phyloP scores from a whole-genome alignment of 2,329 filamentous ascomycete genomes.

The Microsporum audouinii region DNA sequence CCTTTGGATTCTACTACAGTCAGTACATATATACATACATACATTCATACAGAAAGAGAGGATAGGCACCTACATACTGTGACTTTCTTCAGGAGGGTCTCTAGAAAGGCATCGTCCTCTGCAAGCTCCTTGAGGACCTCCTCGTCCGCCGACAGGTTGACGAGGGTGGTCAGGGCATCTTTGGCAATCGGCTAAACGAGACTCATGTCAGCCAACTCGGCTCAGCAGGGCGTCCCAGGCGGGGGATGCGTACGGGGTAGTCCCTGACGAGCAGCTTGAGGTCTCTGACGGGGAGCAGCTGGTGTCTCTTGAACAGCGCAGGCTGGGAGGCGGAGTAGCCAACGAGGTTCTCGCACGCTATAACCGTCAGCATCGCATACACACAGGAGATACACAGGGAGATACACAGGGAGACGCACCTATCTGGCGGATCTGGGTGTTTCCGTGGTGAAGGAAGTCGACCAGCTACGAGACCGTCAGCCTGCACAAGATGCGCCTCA shows the following conservation, averaged over 20 bases:
- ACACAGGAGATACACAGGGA: neutral
- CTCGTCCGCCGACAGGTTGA: conserved; percentile 76
- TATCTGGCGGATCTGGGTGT: conserved; percentile 76
- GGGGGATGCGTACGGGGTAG: conserved; percentile 52
- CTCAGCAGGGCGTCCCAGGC: neutral
- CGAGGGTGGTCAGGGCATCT: conserved; percentile 64
- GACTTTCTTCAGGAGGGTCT: conserved; percentile 59
- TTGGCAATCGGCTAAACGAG: conserved; percentile 66
- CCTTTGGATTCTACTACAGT: conserved; percentile 39
- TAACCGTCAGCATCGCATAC: neutral
- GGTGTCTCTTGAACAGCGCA: conserved; percentile 69
- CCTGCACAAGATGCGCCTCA: conserved; percentile 8
- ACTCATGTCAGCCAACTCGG: conserved; percentile 1
- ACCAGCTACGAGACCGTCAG: conserved; percentile 53
- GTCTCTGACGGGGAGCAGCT: conserved; percentile 69
- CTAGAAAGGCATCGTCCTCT: conserved; percentile 69
- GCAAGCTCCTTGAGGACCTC: conserved; percentile 63
- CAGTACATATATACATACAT: neutral
- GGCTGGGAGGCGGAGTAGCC: conserved; percentile 69
- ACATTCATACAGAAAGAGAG: neutral
- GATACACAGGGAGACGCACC: conserved; percentile 37
- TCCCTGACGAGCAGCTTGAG: conserved; percentile 79
- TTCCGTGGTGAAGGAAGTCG: conserved; percentile 84
- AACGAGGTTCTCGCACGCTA: conserved; percentile 74
- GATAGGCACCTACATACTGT: conserved; percentile 52